These are phyloP conservation scores for Mortierella sp. DNA, from an alignment of 371 early-diverging fungal genomes.

Conservation along the genomic window DNA sequence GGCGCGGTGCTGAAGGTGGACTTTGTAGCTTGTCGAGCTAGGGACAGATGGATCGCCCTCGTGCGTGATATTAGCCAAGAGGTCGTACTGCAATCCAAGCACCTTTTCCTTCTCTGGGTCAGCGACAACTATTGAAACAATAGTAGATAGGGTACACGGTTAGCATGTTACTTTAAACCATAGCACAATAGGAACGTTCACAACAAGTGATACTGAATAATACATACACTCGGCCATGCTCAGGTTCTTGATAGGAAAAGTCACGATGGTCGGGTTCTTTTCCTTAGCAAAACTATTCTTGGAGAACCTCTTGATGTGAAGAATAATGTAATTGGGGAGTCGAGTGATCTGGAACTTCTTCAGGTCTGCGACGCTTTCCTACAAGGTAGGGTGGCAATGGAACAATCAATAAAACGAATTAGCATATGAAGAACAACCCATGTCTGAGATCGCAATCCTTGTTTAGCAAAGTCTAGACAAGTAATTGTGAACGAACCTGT, in stretches of 20 bases:
- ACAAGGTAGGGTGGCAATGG: background rate
- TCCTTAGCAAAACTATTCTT: constrained; percentile 91
- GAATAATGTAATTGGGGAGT: constrained; percentile 90
- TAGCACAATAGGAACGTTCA: background rate
- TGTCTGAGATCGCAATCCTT: no score
- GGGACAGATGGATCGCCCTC: constrained; percentile 85
- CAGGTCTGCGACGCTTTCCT: constrained; percentile 77
- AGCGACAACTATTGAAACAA: constrained; percentile 58
- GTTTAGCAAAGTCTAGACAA: background rate
- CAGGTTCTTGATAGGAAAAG: constrained; percentile 90
- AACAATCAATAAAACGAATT: background rate
- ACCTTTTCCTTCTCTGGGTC: constrained; percentile 61
- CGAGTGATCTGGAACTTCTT: constrained; percentile 80
- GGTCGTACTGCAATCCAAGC: constrained; percentile 79
- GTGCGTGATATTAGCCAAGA: constrained; percentile 94
- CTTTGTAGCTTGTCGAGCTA: constrained; percentile 80
- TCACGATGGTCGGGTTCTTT: constrained; percentile 98
- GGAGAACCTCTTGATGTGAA: constrained; percentile 93
- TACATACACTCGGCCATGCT: constrained; percentile 83
- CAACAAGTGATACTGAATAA: background rate
- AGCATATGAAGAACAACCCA: background rate
- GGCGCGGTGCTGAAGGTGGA: constrained; percentile 85
- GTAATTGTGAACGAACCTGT: constrained; percentile 62
- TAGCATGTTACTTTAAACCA: background rate
- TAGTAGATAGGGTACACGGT: background rate